Base-by-base conservation (phyloP, 2,329 filamentous ascomycete genomes). In the Penicillium polonicum region DNA sequence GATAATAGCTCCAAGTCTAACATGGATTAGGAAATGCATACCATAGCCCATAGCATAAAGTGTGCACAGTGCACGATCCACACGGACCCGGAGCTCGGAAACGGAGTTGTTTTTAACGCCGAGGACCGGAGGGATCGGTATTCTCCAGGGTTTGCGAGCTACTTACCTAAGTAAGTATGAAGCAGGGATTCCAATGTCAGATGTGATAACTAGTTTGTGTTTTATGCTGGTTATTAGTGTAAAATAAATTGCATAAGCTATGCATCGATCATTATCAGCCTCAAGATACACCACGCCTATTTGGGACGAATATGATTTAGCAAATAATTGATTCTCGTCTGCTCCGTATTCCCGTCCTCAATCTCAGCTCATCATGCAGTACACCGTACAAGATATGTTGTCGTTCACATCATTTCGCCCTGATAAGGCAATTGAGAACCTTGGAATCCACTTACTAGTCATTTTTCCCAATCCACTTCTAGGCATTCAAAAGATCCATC, bases 1-100 rank as follows among this genome's bases (percentile, higher is more conserved):
- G 33, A 42, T 33, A 25, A 51, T 25, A 52, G 19, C 44, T 23
- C 12, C 2, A 23, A n/a, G 49, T 3, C 29, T 25, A 23, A 44
- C 10, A 15, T 21, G 29, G 5, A 21, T 25, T 45, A 9, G 12
- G 25, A 23, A 52, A 52, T 41, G 36, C 31, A 52, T 21, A n/a
- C 7, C n/a, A 29, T 33, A 29, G 25, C 29, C 5, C n/a, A 29
- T 35, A 29, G 33, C 29, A 19, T 38, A 38, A 46, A 38, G 29
- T 29, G 43, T 39, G 43, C 36, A 55, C 35, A 48, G 39, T 52
- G 38, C 49, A 35, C 39, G 27, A 45, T 19, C 36, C 48, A n/a
- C 27, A 3, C 31, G 23, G 50, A 45, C 4, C 38, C 36, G 49
- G 49, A 44, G 25, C 31, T 52, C 50, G 50, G 43, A 39, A 2